A percentile compares a stretch with the other conserved stretches of the same genome.
These are phyloP conservation scores for Cyberlindnera xishuangbannaensis DNA, from an alignment of 805 yeast genomes.

Conservation along the genomic window DNA sequence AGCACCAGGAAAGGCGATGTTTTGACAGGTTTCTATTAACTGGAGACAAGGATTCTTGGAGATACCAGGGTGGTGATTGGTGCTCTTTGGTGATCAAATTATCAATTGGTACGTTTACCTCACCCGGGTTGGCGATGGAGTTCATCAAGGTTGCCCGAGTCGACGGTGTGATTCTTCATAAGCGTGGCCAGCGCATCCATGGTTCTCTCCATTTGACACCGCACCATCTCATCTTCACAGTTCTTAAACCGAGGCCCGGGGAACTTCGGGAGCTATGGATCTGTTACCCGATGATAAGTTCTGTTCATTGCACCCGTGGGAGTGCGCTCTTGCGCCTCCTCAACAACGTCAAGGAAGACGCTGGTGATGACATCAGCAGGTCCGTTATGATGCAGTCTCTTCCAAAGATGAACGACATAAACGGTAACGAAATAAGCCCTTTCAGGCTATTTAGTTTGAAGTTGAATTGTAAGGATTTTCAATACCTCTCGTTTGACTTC, in stretches of 20 bases:
- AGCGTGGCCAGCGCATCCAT: conserved; percentile 47
- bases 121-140: no score
- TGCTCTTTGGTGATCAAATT: no score
- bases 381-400: conserved; percentile 9
- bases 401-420: conserved; percentile 13
- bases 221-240: conserved; percentile 66
- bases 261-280: conserved; percentile 73
- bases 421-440: conserved; percentile 21
- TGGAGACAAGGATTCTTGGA: no score
- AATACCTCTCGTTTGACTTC: conserved; percentile 75
- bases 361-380: conserved; percentile 9
- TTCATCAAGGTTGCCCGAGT: conserved; percentile 30
- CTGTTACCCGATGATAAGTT: conserved; percentile 78
- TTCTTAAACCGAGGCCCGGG: conserved; percentile 15
- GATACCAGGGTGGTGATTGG: no score
- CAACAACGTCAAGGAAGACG: conserved; percentile 5
- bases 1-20: no score
- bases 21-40: no score
- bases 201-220: conserved; percentile 69
- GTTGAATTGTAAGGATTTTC: conserved; percentile 78
- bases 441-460: conserved; percentile 50
- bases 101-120: no score
- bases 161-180: conserved; percentile 46
- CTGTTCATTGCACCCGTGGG: conserved; percentile 39
- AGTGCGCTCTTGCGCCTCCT: conserved; percentile 32